These are phyloP conservation scores for Thelephora aurantiotincta DNA, from an alignment of 768 basidiomycete species.

Conservation along the genomic window DNA sequence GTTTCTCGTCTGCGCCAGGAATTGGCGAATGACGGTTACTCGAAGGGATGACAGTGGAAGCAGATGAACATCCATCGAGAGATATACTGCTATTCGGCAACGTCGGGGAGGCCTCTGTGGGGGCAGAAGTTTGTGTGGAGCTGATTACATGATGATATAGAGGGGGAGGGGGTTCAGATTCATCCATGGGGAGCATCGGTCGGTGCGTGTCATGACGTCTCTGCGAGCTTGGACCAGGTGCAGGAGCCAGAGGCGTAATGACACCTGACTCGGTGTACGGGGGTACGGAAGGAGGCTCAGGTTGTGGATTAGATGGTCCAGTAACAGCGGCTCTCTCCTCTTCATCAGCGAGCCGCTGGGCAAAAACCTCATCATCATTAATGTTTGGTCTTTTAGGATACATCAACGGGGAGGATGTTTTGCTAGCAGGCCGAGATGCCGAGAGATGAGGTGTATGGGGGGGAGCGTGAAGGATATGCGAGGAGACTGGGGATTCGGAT, in stretches of 20 bases:
- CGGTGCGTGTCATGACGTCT: not conserved
- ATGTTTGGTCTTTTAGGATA: conserved; percentile 8
- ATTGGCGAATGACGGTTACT: not conserved
- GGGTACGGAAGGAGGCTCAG: not conserved
- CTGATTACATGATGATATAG: not conserved
- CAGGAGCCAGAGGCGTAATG: no score
- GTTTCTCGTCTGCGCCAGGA: no score
- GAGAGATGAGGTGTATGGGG: not conserved
- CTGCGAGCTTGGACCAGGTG: no score
- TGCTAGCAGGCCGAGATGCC: not conserved
- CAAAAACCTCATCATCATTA: conserved; percentile 29
- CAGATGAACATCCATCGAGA: not conserved
- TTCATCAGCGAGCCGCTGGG: conserved; percentile 23
- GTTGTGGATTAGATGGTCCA: not conserved
- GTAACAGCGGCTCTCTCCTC: conserved; percentile 15
- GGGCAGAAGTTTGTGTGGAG: not conserved
- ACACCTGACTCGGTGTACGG: not conserved
- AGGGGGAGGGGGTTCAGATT: not conserved
- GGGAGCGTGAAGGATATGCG: not conserved
- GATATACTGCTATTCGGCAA: no score
- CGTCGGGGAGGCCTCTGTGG: not conserved
- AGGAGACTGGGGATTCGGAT: not conserved
- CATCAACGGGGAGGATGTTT: not conserved
- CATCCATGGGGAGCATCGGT: not conserved
- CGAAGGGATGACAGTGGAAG: not conserved